phyloP scores from a whole-genome alignment of 2,329 filamentous ascomycete species.

The Colletotrichum falcatum region DNA sequence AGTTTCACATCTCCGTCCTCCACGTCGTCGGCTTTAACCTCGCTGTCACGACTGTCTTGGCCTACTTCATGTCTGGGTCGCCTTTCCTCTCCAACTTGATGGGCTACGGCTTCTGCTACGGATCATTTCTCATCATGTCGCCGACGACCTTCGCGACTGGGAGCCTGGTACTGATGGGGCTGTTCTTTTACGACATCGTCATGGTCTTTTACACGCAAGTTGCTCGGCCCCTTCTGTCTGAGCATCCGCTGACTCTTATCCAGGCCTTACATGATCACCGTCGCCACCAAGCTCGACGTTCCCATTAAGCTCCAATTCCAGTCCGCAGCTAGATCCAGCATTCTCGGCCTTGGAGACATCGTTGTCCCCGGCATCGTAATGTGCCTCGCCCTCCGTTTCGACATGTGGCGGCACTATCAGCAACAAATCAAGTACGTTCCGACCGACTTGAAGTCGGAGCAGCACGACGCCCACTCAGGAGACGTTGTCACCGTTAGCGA shows the following conservation, averaged over 20 bases:
- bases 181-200: conserved; percentile 96
- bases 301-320: conserved; percentile 91
- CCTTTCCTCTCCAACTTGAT: conserved; percentile 82
- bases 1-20: conserved; percentile 66
- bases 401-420: conserved; percentile 86
- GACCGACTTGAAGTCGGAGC: conserved; percentile 50
- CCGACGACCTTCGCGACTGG: conserved; percentile 90
- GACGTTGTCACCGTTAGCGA: conserved; percentile 51
- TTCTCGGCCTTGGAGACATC: conserved; percentile 95
- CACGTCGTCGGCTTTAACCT: conserved; percentile 67
- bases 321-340: conserved; percentile 74
- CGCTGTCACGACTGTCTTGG: conserved; percentile 65
- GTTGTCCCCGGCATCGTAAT: conserved; percentile 93
- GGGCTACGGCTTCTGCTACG: conserved; percentile 89
- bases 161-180: conserved; percentile 77
- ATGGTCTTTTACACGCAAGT: conserved; percentile 87
- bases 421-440: conserved; percentile 67
- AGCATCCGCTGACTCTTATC: conserved; percentile 41
- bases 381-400: conserved; percentile 88
- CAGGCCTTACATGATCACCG: conserved; percentile 84
- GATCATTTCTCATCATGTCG: conserved; percentile 84
- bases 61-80: conserved; percentile 75
- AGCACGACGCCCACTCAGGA: conserved; percentile 49
- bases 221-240: background rate
- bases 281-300: conserved; percentile 89